These are phyloP conservation scores for Lachancea waltii DNA, from an alignment of 805 yeast species.

Conservation along the genomic window DNA sequence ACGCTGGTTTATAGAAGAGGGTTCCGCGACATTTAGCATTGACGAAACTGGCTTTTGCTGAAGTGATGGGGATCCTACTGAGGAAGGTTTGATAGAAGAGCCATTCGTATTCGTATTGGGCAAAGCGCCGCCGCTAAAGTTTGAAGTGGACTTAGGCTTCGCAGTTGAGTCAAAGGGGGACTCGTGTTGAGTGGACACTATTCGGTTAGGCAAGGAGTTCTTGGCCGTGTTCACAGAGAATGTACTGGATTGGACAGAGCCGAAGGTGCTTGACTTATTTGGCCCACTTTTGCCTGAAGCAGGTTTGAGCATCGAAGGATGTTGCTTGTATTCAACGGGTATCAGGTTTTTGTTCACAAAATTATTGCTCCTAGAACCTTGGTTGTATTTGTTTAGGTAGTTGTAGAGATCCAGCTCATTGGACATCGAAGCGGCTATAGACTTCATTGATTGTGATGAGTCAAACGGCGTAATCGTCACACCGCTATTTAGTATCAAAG, in stretches of 20 bases:
- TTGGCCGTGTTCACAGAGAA: slow-evolving; percentile 27
- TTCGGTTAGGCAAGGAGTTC: slow-evolving; percentile 29
- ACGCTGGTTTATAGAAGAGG: neutral
- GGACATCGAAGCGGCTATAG: slow-evolving; percentile 69
- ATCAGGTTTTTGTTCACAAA: slow-evolving; percentile 39
- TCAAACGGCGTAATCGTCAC: slow-evolving; percentile 72
- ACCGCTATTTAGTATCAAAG: slow-evolving; percentile 76
- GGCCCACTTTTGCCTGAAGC: slow-evolving; percentile 15
- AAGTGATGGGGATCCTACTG: slow-evolving; percentile 10
- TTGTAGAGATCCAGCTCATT: slow-evolving; percentile 77
- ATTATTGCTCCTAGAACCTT: slow-evolving; percentile 29
- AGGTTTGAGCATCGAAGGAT: slow-evolving; percentile 49
- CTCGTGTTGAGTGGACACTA: slow-evolving; percentile 31
- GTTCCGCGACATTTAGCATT: slow-evolving; percentile 3
- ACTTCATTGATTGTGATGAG: slow-evolving; percentile 59
- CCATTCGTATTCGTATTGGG: too few species aligned
- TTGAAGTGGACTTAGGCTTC: slow-evolving; percentile 4
- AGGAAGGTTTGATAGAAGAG: slow-evolving; percentile 4
- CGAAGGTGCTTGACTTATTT: slow-evolving; percentile 16
- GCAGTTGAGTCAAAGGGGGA: slow-evolving; percentile 27
- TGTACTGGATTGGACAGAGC: slow-evolving; percentile 20
- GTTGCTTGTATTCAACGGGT: slow-evolving; percentile 67
- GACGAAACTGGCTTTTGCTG: slow-evolving; percentile 8
- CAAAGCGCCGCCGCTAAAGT: too few species aligned
- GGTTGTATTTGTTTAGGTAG: slow-evolving; percentile 47